These are phyloP conservation scores for Boletus eberwhitei DNA, from an alignment of 768 basidiomycete species.

Conservation along the genomic window DNA sequence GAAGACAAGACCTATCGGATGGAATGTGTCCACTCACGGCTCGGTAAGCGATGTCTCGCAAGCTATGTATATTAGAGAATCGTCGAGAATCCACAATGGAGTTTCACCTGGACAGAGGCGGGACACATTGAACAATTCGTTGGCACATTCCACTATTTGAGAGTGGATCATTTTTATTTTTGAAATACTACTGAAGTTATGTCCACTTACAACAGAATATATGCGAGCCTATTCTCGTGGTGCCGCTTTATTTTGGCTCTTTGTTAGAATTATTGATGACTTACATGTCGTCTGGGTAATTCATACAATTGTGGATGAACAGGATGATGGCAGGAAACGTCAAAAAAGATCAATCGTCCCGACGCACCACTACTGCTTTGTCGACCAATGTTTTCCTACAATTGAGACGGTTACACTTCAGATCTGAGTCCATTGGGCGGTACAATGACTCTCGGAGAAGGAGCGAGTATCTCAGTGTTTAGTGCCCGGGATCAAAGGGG, in stretches of 20 bases:
- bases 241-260: not conserved
- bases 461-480: not conserved
- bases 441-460: not conserved
- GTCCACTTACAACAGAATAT: constrained; percentile 68
- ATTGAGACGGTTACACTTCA: constrained; percentile 76
- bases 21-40: constrained; percentile 47
- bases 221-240: constrained; percentile 60
- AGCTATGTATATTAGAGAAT: constrained; percentile 40
- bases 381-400: constrained; percentile 66
- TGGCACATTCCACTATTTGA: constrained; percentile 72
- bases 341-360: not conserved
- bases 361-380: constrained; percentile 81
- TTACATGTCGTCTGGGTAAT: constrained; percentile 52
- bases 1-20: not conserved
- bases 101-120: constrained; percentile 71
- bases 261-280: constrained; percentile 12
- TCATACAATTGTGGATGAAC: constrained; percentile 12
- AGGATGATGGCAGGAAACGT: not conserved
- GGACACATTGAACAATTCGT: constrained; percentile 73
- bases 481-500: not conserved
- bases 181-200: not conserved
- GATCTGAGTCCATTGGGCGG: constrained; percentile 62
- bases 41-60: constrained; percentile 79
- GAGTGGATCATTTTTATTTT: not conserved
- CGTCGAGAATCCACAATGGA: not conserved